Base-by-base conservation (phyloP, 208 protist genomes). In the Crithidia expoeki region DNA sequence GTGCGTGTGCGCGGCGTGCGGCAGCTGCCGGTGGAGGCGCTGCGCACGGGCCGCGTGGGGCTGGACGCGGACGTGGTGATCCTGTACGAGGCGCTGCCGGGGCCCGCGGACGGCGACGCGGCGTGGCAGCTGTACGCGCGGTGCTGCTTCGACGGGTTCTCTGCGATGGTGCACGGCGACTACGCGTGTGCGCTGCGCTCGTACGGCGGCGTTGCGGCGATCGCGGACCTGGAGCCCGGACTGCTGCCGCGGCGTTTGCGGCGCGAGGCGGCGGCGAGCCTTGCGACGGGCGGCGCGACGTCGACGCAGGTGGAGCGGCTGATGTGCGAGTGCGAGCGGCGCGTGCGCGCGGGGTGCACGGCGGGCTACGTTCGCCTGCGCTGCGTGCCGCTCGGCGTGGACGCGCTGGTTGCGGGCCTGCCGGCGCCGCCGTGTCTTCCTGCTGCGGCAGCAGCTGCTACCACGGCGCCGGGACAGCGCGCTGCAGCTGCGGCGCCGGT, bases 101-200 rank as follows among this genome's bases (percentile, higher is more conserved):
- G 74, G 16, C 36, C 40, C n/a, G 68, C 34, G 33, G 65, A 28
- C n/a, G 47, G 44, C 46, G 64, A 67, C 21, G 63, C 58, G 46
- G 68, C 49, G 69, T 83, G 81, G 77, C 50, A 56, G 47, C 53
- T 62, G 27, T 83, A 70, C 68, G 49, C 61, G 21, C 60, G 56
- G 36, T 61, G 47, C 65, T 72, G 71, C 65, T 27, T 14, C 56
- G 71, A 73, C 53, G 81, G 68, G 58, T 87, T 81, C 63, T 51
- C 42, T 17, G 32, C 23, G 53, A 87, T 87, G 81, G 60, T 79
- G 70, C 68, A 57, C 34, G 78, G 78, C 51, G 68, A 83, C 69
- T 87, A 81, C 70, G 42, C 49, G 14, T 38, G 51, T 10, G 82
- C 82, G 70, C 65, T 87, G 62, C n/a, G 40, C 23, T 68, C 53